Evolutionary conservation across 805 yeast genomes (phyloP).

Genomic region (Lachancea thermotolerans): DNA sequence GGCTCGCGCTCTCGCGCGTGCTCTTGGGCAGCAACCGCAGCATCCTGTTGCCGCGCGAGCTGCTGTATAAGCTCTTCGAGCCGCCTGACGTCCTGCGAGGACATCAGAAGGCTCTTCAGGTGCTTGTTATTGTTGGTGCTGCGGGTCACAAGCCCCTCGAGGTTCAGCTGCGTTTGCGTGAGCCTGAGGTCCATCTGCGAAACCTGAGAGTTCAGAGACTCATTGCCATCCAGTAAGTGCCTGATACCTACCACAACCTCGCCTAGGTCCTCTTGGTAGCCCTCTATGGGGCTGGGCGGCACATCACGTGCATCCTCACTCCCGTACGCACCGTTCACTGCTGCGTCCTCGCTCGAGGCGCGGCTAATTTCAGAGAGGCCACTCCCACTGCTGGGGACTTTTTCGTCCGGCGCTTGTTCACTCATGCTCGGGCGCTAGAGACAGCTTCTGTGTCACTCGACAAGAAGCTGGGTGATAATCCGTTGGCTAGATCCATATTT

Average conservation of each 20-base stretch:
- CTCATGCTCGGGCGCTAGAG: neutral
- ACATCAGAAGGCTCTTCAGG: constrained; percentile 11
- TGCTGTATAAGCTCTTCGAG: constrained; percentile 6
- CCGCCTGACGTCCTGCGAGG: constrained; percentile 10
- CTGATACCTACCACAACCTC: constrained; percentile 10
- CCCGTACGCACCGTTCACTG: neutral
- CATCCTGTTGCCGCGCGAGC: constrained; percentile 2
- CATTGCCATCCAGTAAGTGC: constrained; percentile 8
- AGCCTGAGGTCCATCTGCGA: constrained; percentile 10
- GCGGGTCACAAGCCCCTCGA: constrained; percentile 12
- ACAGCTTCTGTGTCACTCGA: neutral
- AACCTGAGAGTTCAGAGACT: constrained; percentile 7
- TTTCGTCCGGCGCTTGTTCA: neutral
- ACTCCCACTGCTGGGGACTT: neutral
- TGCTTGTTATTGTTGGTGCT: constrained; percentile 15
- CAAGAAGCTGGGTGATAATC: too few species aligned
- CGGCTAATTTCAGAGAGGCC: neutral
- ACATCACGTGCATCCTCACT: neutral
- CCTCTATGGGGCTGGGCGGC: constrained; percentile 5
- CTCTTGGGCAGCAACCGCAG: neutral
- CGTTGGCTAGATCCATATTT: too few species aligned
- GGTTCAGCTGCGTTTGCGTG: constrained; percentile 11
- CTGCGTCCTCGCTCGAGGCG: too few species aligned
- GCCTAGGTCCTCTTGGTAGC: constrained; percentile 6
- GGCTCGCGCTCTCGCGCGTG: neutral